Conservation (phyloP, 2,329 filamentous ascomycete genomes). For the Microdochium nivale region DNA sequence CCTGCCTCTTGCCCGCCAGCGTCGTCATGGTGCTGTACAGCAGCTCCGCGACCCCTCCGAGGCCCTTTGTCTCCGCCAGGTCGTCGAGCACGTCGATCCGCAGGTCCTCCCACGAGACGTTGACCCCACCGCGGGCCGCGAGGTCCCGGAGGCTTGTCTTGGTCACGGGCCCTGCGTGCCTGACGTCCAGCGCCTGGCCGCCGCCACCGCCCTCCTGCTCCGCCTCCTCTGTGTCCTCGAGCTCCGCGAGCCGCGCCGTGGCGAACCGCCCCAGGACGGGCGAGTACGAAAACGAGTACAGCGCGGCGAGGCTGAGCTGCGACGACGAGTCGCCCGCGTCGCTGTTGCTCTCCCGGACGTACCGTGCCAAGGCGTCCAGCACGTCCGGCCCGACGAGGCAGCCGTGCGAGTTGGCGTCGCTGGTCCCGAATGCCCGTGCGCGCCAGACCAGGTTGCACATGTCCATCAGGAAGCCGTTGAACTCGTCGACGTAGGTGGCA, state of each 20-base stretch:
- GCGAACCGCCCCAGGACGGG: conserved; percentile 48
- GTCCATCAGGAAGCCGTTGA: conserved; percentile 83
- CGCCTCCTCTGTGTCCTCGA: conserved; percentile 47
- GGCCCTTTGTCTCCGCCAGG: conserved; percentile 50
- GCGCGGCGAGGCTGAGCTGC: conserved; percentile 29
- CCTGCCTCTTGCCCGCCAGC: conserved; percentile 40
- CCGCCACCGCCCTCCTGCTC: too few relatives aligned
- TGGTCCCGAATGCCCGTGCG: conserved; percentile 57
- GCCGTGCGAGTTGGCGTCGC: conserved; percentile 54
- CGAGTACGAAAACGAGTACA: conserved; percentile 52
- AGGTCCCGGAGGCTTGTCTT: conserved; percentile 56
- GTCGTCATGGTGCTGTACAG: conserved; percentile 79
- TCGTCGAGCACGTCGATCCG: conserved; percentile 62
- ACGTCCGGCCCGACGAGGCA: conserved; percentile 39
- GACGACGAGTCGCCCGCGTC: conserved; percentile 11
- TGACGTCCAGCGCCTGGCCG: conserved; percentile 26
- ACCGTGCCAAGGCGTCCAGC: conserved; percentile 34
- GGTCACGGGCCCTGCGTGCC: conserved; percentile 63
- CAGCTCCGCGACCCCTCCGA: conserved; percentile 58
- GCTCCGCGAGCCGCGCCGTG: conserved; percentile 42
- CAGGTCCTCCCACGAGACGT: conserved; percentile 65
- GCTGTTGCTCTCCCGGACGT: conserved; percentile 39
- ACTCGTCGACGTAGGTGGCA: conserved; percentile 53
- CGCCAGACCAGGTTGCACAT: conserved; percentile 80
- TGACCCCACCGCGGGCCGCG: conserved; percentile 55